Conservation (phyloP, 2,329 filamentous ascomycete genomes). For the Cylindrodendrum hubeiense region DNA sequence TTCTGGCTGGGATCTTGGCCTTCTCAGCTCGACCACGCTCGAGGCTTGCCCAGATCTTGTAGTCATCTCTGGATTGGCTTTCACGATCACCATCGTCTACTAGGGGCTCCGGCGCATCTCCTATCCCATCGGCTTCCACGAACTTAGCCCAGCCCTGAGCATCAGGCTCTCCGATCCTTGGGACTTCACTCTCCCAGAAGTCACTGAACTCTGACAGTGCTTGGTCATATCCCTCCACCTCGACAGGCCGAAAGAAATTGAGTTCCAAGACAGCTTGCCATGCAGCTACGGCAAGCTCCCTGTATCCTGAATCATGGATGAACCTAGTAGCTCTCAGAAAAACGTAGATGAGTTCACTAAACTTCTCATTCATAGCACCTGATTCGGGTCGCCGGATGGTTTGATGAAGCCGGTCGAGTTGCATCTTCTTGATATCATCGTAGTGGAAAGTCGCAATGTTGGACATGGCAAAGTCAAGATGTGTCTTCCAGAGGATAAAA, state of each 20-base stretch:
- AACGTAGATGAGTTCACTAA: slow-evolving; percentile 69
- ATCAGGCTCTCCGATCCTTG: slow-evolving; percentile 80
- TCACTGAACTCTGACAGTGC: slow-evolving; percentile 66
- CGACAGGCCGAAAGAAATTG: slow-evolving; percentile 70
- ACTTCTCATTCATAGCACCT: slow-evolving; percentile 15
- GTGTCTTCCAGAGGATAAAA: slow-evolving; percentile 78
- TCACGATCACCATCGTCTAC: slow-evolving; percentile 22
- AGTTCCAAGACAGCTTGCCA: slow-evolving; percentile 89
- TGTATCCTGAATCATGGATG: slow-evolving; percentile 81
- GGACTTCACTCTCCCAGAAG: slow-evolving; percentile 90
- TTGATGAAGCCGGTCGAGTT: slow-evolving; percentile 62
- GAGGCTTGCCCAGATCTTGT: slow-evolving; percentile 63
- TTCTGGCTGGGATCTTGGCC: slow-evolving; percentile 75
- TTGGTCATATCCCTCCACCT: slow-evolving; percentile 41
- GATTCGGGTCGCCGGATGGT: slow-evolving; percentile 23
- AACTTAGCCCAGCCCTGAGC: slow-evolving; percentile 79
- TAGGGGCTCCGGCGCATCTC: slow-evolving; percentile 56
- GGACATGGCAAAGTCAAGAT: slow-evolving; percentile 80
- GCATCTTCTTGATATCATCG: slow-evolving; percentile 72
- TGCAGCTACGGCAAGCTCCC: slow-evolving; percentile 79
- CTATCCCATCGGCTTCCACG: slow-evolving; percentile 49
- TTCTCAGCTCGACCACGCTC: slow-evolving; percentile 65
- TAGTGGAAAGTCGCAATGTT: slow-evolving; percentile 76
- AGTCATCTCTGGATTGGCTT: slow-evolving; percentile 56
- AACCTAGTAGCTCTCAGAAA: slow-evolving; percentile 81